phyloP scores from a whole-genome alignment of 345 rosid genomes.

The Durio zibethinus region DNA sequence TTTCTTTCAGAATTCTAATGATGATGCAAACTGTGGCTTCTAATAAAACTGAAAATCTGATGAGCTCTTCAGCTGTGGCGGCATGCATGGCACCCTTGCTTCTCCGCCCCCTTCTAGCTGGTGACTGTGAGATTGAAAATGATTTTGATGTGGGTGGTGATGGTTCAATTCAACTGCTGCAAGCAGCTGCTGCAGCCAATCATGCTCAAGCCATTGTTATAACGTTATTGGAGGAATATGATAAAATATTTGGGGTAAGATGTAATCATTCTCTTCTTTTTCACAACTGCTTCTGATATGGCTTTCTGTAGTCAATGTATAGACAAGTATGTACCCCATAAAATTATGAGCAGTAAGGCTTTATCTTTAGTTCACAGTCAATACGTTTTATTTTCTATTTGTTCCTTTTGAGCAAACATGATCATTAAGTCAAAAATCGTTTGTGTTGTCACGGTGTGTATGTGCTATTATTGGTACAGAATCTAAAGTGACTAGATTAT shows the following conservation, averaged over 20 bases:
- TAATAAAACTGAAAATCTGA: constrained; percentile 67
- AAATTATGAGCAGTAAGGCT: background rate
- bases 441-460: background rate
- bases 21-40: constrained; percentile 94
- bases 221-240: constrained; percentile 85
- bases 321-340: background rate
- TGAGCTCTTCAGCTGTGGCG: constrained; percentile 97
- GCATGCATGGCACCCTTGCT: constrained; percentile 99
- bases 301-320: constrained; percentile 4
- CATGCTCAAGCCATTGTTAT: constrained; percentile 98
- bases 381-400: background rate
- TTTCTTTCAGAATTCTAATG: constrained; percentile 65
- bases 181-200: constrained; percentile 99
- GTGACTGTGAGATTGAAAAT: constrained; percentile 92
- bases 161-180: constrained; percentile 86
- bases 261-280: constrained; percentile 9
- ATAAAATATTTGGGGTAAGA: constrained; percentile 82
- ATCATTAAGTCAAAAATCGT: background rate
- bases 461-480: background rate
- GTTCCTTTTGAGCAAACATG: background rate
- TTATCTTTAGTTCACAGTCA: background rate
- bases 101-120: constrained; percentile 94
- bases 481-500: background rate
- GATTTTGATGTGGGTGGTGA: constrained; percentile 94
- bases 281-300: background rate